Base-by-base conservation (phyloP, 2,329 filamentous ascomycete genomes). In the Paecilomyces sp. region DNA sequence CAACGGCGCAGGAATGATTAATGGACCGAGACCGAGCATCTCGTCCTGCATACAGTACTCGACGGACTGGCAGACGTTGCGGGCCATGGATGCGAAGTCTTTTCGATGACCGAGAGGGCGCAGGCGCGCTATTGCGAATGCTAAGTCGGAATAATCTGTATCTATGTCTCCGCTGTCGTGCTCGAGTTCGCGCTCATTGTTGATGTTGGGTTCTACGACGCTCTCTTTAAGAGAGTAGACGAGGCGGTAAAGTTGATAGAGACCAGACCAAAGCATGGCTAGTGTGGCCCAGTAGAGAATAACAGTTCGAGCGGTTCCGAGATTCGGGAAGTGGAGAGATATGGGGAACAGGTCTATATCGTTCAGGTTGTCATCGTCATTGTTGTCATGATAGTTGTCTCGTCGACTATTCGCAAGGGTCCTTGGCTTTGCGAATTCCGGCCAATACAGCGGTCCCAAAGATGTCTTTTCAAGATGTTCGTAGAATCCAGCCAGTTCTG, bases 1-100 rank as follows among this genome's bases (percentile, higher is more conserved):
- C 25, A 63, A 30, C 51, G 58, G 56, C 25, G 62, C 56, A 12
- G 57, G 30, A 7, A 51, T 41, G 3, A 57, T 56, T 54, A 54
- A 53, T 30, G 55, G 31, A 13, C 66, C 60, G 7, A 60, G 36
- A 22, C 68, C 34, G 11, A 61, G 22, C 58, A 67, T 66, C 1
- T 67, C 61, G 3, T 69, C 64, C 41, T 67, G 59, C 47, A 72
- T 41, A 54, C 67, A 70, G 55, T 70, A 76, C 58, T 75, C 68
- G 9, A 76, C 57, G 0, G 72, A 72, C 57, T 74, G 70, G 55
- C 74, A 73, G 41, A 77, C 72, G 54, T 71, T 70, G 18, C 67
- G 67, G 6, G 67, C 70, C 55, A 70, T 60, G 6, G 57, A 47
- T 6, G 66, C 55, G 36, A 70, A 65, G 51, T 72, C 66, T 24